Percentiles rank a stretch among this genome's conserved stretches.
These are phyloP conservation scores for Balakata baccata DNA, from an alignment of 345 rosid species.

Conservation along the genomic window DNA sequence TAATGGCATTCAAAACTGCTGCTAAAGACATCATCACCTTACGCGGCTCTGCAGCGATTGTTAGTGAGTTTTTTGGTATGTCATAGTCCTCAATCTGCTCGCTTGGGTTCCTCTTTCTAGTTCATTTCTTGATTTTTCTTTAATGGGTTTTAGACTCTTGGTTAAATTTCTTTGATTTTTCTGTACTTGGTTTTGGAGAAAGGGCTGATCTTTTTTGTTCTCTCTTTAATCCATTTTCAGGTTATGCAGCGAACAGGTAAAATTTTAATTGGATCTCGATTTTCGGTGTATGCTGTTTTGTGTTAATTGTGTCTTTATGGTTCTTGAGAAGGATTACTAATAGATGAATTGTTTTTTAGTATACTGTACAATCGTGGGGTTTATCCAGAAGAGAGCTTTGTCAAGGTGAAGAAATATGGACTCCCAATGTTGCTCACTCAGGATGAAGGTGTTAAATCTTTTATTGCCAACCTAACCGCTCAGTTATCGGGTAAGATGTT, in stretches of 20 bases:
- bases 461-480: slow-evolving; percentile 58
- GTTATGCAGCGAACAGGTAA: slow-evolving; percentile 98
- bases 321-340: slow-evolving; percentile 4
- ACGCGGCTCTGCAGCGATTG: slow-evolving; percentile 95
- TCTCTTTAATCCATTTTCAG: slow-evolving; percentile 34
- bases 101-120: not conserved
- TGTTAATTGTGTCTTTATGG: not conserved
- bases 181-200: slow-evolving; percentile 1
- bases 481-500: slow-evolving; percentile 67
- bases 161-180: not conserved
- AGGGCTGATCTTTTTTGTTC: slow-evolving; percentile 10
- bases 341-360: slow-evolving; percentile 38
- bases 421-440: slow-evolving; percentile 86
- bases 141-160: not conserved
- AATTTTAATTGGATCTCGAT: not conserved
- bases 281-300: not conserved
- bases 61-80: slow-evolving; percentile 91
- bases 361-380: slow-evolving; percentile 93
- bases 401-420: slow-evolving; percentile 92
- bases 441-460: slow-evolving; percentile 84
- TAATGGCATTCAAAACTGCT: slow-evolving; percentile 33
- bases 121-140: slow-evolving; percentile 3
- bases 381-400: slow-evolving; percentile 89
- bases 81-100: not conserved
- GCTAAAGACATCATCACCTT: slow-evolving; percentile 93